phyloP scores from a whole-genome alignment of 1,284 basidiomycete species.

The Cryptococcus sp. region DNA sequence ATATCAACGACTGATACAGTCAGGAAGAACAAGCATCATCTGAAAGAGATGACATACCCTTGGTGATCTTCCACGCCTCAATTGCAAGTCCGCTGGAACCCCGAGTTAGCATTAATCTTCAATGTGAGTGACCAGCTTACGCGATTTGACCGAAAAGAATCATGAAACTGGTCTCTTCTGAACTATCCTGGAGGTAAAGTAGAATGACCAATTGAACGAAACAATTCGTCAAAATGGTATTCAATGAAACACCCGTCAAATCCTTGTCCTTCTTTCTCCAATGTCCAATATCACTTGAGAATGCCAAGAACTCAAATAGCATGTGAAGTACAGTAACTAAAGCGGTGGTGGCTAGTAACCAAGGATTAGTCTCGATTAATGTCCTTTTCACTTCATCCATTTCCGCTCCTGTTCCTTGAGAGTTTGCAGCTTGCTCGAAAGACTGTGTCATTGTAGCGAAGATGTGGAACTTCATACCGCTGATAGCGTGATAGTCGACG shows the following conservation, averaged over 20 bases:
- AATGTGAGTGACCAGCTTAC: constrained; percentile 16
- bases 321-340: constrained; percentile 81
- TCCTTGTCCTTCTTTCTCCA: constrained; percentile 81
- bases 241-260: constrained; percentile 53
- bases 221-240: constrained; percentile 85
- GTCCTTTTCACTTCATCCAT: constrained; percentile 91
- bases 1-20: constrained; percentile 76
- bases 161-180: constrained; percentile 92
- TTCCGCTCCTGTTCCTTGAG: constrained; percentile 65
- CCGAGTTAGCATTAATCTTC: background rate
- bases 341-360: constrained; percentile 68
- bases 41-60: constrained; percentile 48
- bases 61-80: constrained; percentile 88
- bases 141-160: constrained; percentile 82
- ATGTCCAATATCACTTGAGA: constrained; percentile 88
- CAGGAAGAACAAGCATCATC: constrained; percentile 8
- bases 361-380: constrained; percentile 89
- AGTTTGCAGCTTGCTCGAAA: constrained; percentile 68
- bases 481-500: constrained; percentile 78
- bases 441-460: constrained; percentile 72
- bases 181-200: constrained; percentile 91
- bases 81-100: constrained; percentile 64
- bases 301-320: constrained; percentile 89
- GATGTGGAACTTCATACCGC: constrained; percentile 68
- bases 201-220: constrained; percentile 84